Percentiles rank a stretch among this genome's conserved stretches.
Evolutionary conservation across 2,329 filamentous ascomycete genomes (phyloP).

Genomic region (Fusarium haematococcum): DNA sequence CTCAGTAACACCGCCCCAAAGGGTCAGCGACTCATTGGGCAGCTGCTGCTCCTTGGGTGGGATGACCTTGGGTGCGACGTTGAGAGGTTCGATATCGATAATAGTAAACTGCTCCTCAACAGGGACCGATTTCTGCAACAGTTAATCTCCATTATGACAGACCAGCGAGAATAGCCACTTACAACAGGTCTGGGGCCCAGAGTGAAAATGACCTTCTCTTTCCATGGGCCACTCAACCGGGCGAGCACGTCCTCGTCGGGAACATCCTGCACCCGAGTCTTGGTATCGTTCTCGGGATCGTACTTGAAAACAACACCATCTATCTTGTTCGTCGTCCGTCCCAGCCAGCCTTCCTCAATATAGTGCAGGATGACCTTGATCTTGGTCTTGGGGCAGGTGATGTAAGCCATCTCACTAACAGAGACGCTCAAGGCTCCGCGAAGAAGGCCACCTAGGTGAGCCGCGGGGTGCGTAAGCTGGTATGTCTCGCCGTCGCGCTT

Average conservation of each 20-base stretch:
- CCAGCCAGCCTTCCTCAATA: slow-evolving; percentile 93
- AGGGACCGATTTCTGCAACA: slow-evolving; percentile 54
- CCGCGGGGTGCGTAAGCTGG: slow-evolving; percentile 93
- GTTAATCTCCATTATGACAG: slow-evolving; percentile 10
- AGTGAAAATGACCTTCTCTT: slow-evolving; percentile 74
- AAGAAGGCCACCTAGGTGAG: slow-evolving; percentile 88
- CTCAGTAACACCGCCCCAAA: slow-evolving; percentile 89
- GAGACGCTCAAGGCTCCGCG: slow-evolving; percentile 89
- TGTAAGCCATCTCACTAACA: slow-evolving; percentile 88
- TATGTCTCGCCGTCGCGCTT: slow-evolving; percentile 89
- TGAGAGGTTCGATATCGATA: slow-evolving; percentile 88
- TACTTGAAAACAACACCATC: slow-evolving; percentile 93
- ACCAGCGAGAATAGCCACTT: slow-evolving; percentile 51
- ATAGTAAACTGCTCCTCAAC: slow-evolving; percentile 76
- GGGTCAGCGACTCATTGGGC: slow-evolving; percentile 86
- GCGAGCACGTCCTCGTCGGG: slow-evolving; percentile 86
- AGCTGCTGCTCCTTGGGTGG: slow-evolving; percentile 84
- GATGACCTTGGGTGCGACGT: slow-evolving; percentile 80
- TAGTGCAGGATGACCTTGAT: slow-evolving; percentile 95
- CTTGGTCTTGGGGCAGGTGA: slow-evolving; percentile 90
- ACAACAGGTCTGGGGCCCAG: slow-evolving; percentile 71
- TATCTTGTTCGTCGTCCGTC: slow-evolving; percentile 90
- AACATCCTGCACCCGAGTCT: slow-evolving; percentile 84
- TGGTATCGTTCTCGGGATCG: slow-evolving; percentile 86
- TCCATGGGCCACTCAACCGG: slow-evolving; percentile 88